Evolutionary conservation across 495 filamentous ascomycete species (phyloP).

Genomic region (Aspergillus homomorphus): DNA sequence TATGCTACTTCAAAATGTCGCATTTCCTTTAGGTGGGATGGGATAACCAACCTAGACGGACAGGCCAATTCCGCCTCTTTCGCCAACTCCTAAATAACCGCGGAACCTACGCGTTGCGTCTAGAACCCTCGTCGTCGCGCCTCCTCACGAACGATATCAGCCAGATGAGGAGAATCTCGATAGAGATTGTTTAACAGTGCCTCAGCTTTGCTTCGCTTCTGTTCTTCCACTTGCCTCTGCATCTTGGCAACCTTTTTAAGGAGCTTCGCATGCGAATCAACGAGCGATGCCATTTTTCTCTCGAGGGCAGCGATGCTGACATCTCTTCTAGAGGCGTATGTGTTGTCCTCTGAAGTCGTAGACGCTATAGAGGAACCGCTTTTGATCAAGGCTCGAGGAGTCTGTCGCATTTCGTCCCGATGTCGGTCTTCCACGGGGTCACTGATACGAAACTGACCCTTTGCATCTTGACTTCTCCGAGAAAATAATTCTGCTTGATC

Average conservation of each 20-base stretch:
- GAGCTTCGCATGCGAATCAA: slow-evolving; percentile 19
- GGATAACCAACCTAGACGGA: background rate
- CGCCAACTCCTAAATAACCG: background rate
- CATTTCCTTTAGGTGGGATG: too few relatives aligned
- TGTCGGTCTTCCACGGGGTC: slow-evolving; percentile 15
- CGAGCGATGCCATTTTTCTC: slow-evolving; percentile 13
- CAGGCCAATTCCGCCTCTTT: background rate
- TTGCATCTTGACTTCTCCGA: slow-evolving; percentile 1
- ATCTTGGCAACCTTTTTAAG: slow-evolving; percentile 15
- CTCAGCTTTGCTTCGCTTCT: slow-evolving; percentile 19
- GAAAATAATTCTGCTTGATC: background rate
- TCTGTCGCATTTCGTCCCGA: background rate
- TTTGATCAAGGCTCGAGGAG: background rate
- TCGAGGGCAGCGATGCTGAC: slow-evolving; percentile 16
- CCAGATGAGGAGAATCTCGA: slow-evolving; percentile 25
- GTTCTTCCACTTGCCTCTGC: slow-evolving; percentile 16
- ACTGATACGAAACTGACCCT: slow-evolving; percentile 17
- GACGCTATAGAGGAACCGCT: background rate
- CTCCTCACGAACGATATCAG: slow-evolving; percentile 18
- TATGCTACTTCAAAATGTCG: too few relatives aligned
- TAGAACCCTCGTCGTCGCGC: slow-evolving; percentile 23
- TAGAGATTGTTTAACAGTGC: slow-evolving; percentile 13
- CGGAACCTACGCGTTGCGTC: background rate
- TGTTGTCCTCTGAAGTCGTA: background rate
- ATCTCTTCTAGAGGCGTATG: background rate